Base-by-base conservation (phyloP, 768 basidiomycete species). In the Rubroboletus pulcherrimus region DNA sequence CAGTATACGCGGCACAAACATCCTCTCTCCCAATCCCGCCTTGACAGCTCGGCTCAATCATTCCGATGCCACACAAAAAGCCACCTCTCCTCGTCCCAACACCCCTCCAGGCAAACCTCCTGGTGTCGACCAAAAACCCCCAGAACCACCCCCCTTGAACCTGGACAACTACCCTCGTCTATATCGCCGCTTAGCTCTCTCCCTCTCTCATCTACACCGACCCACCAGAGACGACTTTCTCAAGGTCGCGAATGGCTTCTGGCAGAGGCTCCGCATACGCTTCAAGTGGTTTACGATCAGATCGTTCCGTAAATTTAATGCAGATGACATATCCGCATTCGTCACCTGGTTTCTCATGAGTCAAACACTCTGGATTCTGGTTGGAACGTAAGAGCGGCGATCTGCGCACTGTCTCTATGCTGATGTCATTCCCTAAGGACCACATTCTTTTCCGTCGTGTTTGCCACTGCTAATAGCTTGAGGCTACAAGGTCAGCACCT, bases 271-370 rank as follows among this genome's bases (percentile, higher is more conserved):
- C 24, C 81, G 87, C 21, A 89, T 98, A 62, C 83, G 93, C n/a
- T 92, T 98, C 76, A 93, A 93, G 69, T 99, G 97, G 97, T 89
- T 94, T 61, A 93, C 93, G 11, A 95, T 98, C 63, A 81, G 91
- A 58, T 93, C 91, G 5, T 99, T 97, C 75, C 84, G 96, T 45
- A 87, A 84, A 65, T 99, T 95, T 74, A 94, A 97, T 62, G 88
- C 91, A 49, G 97, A 99, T 70, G 97, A 99, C 69, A 90, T 96
- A 52, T 95, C 93, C 40, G 96, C 95, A 1, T 98, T 99, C 73
- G 74, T 96, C 34, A 94, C 91, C 50, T 95, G 93, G 91, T 93
- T 97, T 61, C 75, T 99, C 49, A 86, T 98, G 78, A 95, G 95
- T 66, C 94, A 98, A 65, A 91, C 93, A 2, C 73, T 96, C 4